Evolutionary conservation across 75 land plant species (phyloP).

Genomic region (Sequoia sempervirens): DNA sequence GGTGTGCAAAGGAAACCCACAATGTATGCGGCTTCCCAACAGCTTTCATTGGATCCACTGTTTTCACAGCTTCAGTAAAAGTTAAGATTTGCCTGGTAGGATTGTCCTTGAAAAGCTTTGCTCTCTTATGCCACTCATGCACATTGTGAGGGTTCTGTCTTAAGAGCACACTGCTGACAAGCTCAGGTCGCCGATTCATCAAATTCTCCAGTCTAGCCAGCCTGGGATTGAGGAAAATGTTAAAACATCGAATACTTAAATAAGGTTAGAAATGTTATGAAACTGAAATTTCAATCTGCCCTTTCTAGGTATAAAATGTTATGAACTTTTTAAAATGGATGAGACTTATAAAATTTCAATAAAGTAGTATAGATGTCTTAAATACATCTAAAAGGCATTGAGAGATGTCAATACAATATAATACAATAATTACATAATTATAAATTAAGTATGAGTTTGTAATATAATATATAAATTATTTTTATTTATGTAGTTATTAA

Average conservation of each 20-base stretch:
- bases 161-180: slow-evolving; percentile 86
- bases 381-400: no score
- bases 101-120: slow-evolving; percentile 73
- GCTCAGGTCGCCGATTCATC: slow-evolving; percentile 80
- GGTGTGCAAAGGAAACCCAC: slow-evolving; percentile 86
- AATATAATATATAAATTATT: no score
- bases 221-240: slow-evolving; percentile 14
- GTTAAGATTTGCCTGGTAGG: slow-evolving; percentile 77
- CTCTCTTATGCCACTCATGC: slow-evolving; percentile 94
- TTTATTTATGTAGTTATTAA: no score
- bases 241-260: not conserved
- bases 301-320: no score
- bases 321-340: no score
- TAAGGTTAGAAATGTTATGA: not conserved
- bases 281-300: not conserved
- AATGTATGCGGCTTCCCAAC: slow-evolving; percentile 94
- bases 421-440: no score
- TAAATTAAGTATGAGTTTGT: no score
- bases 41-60: slow-evolving; percentile 89
- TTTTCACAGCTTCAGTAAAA: slow-evolving; percentile 88
- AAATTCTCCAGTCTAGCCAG: slow-evolving; percentile 69
- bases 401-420: no score
- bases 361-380: no score
- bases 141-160: slow-evolving; percentile 97
- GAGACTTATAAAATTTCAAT: no score